These are phyloP conservation scores for Actinomortierella wolfii DNA, from an alignment of 371 early-diverging fungal species.

Conservation along the genomic window DNA sequence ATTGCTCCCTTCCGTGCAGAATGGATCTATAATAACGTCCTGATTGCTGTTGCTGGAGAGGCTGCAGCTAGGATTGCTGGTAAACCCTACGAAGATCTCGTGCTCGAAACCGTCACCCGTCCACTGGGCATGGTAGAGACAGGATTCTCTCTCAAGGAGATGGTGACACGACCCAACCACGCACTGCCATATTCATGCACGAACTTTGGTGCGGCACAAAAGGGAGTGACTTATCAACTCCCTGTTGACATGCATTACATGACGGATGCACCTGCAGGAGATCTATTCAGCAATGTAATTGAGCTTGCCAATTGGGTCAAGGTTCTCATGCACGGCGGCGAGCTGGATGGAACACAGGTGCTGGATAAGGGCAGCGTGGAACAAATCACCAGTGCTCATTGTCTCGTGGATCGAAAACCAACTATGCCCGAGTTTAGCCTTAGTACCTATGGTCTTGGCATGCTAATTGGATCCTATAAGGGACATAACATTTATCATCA, in stretches of 20 bases:
- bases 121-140: slow-evolving; percentile 9
- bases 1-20: background rate
- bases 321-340: slow-evolving; percentile 6
- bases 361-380: slow-evolving; percentile 14
- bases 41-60: slow-evolving; percentile 13
- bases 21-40: slow-evolving; percentile 2
- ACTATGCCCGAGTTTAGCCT: slow-evolving; percentile 7
- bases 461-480: slow-evolving; percentile 11
- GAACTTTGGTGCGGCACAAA: slow-evolving; percentile 2
- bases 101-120: background rate
- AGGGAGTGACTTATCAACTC: background rate
- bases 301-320: slow-evolving; percentile 8
- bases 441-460: slow-evolving; percentile 6
- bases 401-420: background rate
- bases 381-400: slow-evolving; percentile 7
- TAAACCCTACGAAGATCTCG: slow-evolving; percentile 2
- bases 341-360: slow-evolving; percentile 19
- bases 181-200: slow-evolving; percentile 1
- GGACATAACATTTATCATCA: slow-evolving; percentile 10
- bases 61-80: slow-evolving; percentile 7
- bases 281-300: slow-evolving; percentile 11
- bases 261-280: slow-evolving; percentile 16
- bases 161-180: slow-evolving; percentile 7
- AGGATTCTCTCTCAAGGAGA: background rate
- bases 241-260: background rate